Evolutionary conservation across 345 rosid species (phyloP), one percentile per base, ranked within the genome.

Genomic region (Heritiera littoralis): DNA sequence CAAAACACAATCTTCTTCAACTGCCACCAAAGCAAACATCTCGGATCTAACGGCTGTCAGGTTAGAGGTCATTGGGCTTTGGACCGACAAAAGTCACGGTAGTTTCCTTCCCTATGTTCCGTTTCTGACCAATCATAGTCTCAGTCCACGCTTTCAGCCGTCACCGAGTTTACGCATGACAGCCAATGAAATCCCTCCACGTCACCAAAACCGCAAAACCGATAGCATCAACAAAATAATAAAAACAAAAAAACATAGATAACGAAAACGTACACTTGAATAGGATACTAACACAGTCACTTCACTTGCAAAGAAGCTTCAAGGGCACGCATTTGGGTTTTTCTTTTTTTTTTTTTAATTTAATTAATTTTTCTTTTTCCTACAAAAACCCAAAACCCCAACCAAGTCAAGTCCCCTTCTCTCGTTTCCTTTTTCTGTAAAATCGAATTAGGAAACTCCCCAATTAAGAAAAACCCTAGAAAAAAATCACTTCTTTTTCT

Each of bases 311-410:
- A 4, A 61, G 67, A 54, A 72, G 63, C 76, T 17, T 73, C 28
- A 15, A 4, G 6, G 18, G 0, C 12, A 54, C 65, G 65, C 76
- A n/a, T 73, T 51, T 35, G 38, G 38, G 28, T 23, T 35, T 35
- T 35, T 35, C 3, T 35, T 35, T 35, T 35, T 35, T 35, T 35
- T 35, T 35, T 35, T 35, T 35, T 35, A 35, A 35, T 23, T 23
- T 23, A 35, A 1, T 35, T 35, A 35, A 35, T 35, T 2, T 3
- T 52, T 32, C 11, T 5, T 12, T 30, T 13, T 17, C 6, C 38
- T 35, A 17, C 45, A 73, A 73, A 75, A 23, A n/a, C 68, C 67
- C 18, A 4, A 55, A 75, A 35, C 49, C 76, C 76, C 64, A 4
- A 18, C 46, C 46, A 2, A 32, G 5, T n/a, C 15, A 10, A 54